Percentiles rank a stretch among this genome's conserved stretches.
Evolutionary conservation across 2,329 filamentous ascomycete species (phyloP).

Genomic region (Aspergillus sp.): DNA sequence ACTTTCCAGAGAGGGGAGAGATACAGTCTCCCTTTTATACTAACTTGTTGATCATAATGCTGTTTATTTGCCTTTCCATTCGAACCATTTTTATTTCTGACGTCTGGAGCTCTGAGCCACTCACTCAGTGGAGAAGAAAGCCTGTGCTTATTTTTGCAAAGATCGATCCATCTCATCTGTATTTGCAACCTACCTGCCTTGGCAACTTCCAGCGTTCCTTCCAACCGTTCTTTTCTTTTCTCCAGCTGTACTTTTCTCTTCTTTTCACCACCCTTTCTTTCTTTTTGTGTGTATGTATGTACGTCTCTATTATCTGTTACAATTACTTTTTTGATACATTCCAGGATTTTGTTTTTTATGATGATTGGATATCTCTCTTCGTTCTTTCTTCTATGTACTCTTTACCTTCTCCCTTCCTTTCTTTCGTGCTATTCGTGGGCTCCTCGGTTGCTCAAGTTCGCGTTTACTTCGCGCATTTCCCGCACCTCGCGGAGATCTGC

Average conservation of each 20-base stretch:
- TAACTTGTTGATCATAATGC: background rate
- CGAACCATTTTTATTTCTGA: background rate
- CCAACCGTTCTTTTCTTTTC: background rate
- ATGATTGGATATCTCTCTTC: background rate
- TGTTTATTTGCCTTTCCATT: background rate
- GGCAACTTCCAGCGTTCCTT: slow-evolving; percentile 2
- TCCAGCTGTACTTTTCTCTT: background rate
- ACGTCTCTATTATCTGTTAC: background rate
- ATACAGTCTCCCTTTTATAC: background rate
- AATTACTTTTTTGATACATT: background rate
- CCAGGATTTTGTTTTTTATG: background rate
- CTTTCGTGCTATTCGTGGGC: background rate
- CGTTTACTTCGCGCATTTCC: too few relatives aligned
- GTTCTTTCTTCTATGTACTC: background rate
- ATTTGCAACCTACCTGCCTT: background rate
- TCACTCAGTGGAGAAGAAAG: background rate
- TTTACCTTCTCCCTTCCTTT: background rate
- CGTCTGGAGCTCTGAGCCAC: background rate
- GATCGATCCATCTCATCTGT: background rate
- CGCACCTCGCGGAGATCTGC: too few relatives aligned
- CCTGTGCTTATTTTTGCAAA: background rate
- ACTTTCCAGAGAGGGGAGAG: background rate
- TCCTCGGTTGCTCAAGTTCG: too few relatives aligned
- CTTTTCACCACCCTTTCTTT: background rate
- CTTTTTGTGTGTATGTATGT: background rate